phyloP scores from a whole-genome alignment of 176 grass and related monocot species.

The Secale cereale region DNA sequence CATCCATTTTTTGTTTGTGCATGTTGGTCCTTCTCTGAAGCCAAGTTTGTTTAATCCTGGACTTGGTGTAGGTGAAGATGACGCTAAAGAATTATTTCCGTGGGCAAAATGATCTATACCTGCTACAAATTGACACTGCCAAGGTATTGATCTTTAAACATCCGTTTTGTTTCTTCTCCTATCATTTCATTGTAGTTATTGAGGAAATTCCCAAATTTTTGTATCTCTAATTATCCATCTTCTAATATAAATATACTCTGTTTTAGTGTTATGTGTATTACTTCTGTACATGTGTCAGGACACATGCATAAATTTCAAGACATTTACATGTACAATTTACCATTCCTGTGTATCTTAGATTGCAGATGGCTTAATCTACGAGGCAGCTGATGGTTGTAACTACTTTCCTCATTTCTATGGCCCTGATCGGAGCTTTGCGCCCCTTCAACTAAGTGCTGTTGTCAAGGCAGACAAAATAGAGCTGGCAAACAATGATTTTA shows the following conservation, averaged over 20 bases:
- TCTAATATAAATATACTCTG: too few species aligned
- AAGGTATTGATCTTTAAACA: slow-evolving; percentile 48
- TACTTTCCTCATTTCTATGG: slow-evolving; percentile 91
- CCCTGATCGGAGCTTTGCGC: slow-evolving; percentile 51
- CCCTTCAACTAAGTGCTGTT: slow-evolving; percentile 44
- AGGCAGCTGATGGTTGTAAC: slow-evolving; percentile 55
- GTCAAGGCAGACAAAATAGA: slow-evolving; percentile 56
- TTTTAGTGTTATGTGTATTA: neutral
- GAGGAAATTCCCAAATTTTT: neutral
- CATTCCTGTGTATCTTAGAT: slow-evolving; percentile 39
- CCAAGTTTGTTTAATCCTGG: slow-evolving; percentile 11
- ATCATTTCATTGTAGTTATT: neutral
- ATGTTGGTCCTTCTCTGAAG: neutral
- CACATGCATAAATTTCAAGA: neutral
- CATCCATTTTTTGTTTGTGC: neutral
- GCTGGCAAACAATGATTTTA: slow-evolving; percentile 39
- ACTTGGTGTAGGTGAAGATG: slow-evolving; percentile 62
- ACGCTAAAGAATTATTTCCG: slow-evolving; percentile 57
- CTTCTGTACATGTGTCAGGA: neutral
- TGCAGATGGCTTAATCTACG: slow-evolving; percentile 48
- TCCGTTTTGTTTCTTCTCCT: neutral
- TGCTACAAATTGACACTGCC: slow-evolving; percentile 53
- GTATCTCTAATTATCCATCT: neutral
- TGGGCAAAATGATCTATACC: slow-evolving; percentile 54
- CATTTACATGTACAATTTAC: slow-evolving; percentile 13